These are phyloP conservation scores for Phaeosphaeriaceae sp. DNA, from an alignment of 2,329 filamentous ascomycete species.

Conservation along the genomic window DNA sequence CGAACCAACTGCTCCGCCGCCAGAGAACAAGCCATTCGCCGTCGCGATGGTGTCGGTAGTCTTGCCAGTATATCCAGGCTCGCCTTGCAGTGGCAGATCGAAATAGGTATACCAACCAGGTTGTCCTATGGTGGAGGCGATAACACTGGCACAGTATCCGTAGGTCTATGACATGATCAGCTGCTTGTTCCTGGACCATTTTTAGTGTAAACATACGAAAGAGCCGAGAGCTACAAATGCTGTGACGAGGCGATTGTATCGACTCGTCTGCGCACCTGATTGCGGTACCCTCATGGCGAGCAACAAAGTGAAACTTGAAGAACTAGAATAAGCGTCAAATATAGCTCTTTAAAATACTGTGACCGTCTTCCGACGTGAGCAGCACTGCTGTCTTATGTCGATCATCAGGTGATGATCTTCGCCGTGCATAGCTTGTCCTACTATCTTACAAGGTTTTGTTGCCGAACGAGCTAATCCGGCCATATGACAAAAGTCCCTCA, in stretches of 20 bases:
- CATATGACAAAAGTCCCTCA: background rate
- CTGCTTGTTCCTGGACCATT: background rate
- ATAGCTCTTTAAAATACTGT: too few relatives aligned
- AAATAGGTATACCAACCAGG: constrained; percentile 61
- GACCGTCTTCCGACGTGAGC: too few relatives aligned
- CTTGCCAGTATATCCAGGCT: constrained; percentile 54
- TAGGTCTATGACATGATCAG: constrained; percentile 47
- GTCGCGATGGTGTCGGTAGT: constrained; percentile 58
- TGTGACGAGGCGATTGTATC: constrained; percentile 21
- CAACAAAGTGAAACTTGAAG: too few relatives aligned
- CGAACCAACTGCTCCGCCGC: constrained; percentile 57
- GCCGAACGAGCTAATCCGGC: background rate
- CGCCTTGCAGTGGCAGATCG: constrained; percentile 52
- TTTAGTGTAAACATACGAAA: constrained; percentile 13
- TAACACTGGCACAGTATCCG: constrained; percentile 60
- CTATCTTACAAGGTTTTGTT: background rate
- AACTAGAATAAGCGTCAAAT: too few relatives aligned
- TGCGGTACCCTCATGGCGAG: background rate
- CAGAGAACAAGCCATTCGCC: constrained; percentile 58
- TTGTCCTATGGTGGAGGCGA: constrained; percentile 61
- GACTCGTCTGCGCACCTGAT: constrained; percentile 22
- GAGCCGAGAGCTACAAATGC: constrained; percentile 25
- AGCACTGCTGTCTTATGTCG: background rate
- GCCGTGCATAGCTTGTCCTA: background rate
- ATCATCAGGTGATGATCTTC: background rate